phyloP scores from a whole-genome alignment of 148 eudicot genomes.

The Camellia lanceoleosa region DNA sequence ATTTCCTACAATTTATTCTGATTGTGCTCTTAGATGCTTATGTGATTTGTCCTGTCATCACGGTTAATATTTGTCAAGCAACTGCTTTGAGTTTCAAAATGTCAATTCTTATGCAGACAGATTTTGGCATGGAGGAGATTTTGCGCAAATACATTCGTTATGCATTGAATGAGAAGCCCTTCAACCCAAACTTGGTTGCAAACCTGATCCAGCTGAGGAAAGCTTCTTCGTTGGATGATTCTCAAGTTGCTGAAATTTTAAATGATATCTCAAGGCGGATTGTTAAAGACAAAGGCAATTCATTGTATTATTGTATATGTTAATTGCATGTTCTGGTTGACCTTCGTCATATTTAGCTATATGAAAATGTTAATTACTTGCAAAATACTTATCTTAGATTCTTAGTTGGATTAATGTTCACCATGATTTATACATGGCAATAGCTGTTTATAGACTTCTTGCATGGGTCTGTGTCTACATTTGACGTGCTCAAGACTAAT shows the following conservation, averaged over 20 bases:
- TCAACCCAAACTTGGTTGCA: constrained; percentile 61
- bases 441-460: too few relatives aligned
- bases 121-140: constrained; percentile 68
- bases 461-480: too few relatives aligned
- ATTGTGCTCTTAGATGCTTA: neutral
- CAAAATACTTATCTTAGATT: too few relatives aligned
- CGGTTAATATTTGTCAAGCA: neutral
- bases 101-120: constrained; percentile 57
- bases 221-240: constrained; percentile 60
- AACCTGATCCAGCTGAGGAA: constrained; percentile 76
- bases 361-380: neutral
- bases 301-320: neutral
- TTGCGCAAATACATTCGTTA: constrained; percentile 90
- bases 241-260: constrained; percentile 64
- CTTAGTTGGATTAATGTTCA: too few relatives aligned
- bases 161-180: constrained; percentile 85
- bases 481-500: too few relatives aligned
- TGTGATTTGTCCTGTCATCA: neutral
- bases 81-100: constrained; percentile 10
- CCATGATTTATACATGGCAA: too few relatives aligned
- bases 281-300: constrained; percentile 80
- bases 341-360: neutral
- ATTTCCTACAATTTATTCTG: too few relatives aligned
- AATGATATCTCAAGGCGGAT: constrained; percentile 84
- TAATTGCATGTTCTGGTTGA: neutral